phyloP scores from a whole-genome alignment of 192 early-diverging fungal genomes.

The Gonapodya sp. region DNA sequence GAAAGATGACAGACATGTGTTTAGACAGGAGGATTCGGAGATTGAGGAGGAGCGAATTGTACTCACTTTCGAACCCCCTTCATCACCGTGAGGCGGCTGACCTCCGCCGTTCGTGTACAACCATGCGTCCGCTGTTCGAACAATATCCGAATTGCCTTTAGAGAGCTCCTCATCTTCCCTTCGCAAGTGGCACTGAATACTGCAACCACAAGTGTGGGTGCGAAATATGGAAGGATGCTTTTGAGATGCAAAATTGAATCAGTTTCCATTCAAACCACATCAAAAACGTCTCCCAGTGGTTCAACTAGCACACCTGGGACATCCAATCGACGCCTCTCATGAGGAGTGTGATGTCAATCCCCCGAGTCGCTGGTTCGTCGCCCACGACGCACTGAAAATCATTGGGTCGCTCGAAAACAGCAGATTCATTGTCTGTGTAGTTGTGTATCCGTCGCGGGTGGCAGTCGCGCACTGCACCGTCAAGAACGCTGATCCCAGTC shows the following conservation, averaged over 20 bases:
- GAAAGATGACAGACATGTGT: no score
- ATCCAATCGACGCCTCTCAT: not conserved
- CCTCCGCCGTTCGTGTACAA: not conserved
- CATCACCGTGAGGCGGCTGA: not conserved
- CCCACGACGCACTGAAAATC: not conserved
- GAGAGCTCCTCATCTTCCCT: not conserved
- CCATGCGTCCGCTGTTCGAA: not conserved
- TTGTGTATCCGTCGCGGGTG: not conserved
- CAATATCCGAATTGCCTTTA: not conserved
- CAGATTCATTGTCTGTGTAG: not conserved
- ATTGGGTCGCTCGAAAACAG: not conserved
- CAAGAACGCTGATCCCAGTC: not conserved
- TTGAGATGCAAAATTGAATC: not conserved
- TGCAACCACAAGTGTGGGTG: not conserved
- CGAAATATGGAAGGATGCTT: not conserved
- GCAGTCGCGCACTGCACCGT: not conserved
- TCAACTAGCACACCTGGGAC: not conserved
- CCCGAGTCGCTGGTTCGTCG: no score
- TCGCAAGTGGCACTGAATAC: not conserved
- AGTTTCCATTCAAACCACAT: no score
- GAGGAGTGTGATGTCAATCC: not conserved
- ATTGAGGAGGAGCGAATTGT: no score
- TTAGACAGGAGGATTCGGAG: no score
- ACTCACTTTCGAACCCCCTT: not conserved
- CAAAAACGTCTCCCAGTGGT: not conserved